Percentiles rank a stretch among this genome's conserved stretches.
Conservation (phyloP, 164 flowering plant genomes). For the Euptelea pleiosperma region DNA sequence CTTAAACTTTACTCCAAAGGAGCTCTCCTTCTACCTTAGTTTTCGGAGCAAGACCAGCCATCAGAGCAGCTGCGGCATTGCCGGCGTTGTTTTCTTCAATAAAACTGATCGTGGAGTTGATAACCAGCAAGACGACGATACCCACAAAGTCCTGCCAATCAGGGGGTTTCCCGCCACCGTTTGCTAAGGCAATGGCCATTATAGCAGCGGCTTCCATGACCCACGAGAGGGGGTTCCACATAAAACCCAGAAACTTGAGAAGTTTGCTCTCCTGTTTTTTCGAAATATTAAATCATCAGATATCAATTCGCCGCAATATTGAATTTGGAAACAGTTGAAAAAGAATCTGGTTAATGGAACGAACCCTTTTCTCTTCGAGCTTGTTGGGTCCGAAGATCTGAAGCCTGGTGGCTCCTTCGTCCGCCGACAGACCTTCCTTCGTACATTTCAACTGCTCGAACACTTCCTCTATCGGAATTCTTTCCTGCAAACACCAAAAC, state of each 20-base stretch:
- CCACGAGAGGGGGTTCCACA: conserved; percentile 86
- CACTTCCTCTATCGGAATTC: conserved; percentile 66
- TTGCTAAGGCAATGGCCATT: conserved; percentile 74
- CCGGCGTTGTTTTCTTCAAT: conserved; percentile 83
- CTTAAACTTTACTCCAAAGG: neutral
- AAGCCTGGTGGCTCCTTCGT: conserved; percentile 71
- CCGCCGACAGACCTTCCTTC: conserved; percentile 53
- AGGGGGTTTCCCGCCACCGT: conserved; percentile 68
- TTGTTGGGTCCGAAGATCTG: conserved; percentile 77
- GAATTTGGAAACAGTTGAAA: neutral
- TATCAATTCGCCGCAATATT: neutral
- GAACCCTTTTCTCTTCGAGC: conserved; percentile 77
- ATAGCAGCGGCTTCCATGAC: conserved; percentile 82
- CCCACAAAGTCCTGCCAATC: conserved; percentile 87
- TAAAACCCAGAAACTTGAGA: conserved; percentile 74
- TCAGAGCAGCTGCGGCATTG: conserved; percentile 77
- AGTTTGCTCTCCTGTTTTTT: conserved; percentile 60
- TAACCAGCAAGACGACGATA: conserved; percentile 51
- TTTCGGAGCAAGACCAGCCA: conserved; percentile 83
- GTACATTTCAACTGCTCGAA: conserved; percentile 73
- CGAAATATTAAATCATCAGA: conserved; percentile 4
- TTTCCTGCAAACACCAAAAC: conserved; percentile 34
- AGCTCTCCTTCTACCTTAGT: conserved; percentile 70
- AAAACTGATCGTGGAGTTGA: conserved; percentile 76
- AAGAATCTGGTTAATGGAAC: neutral